Conservation (phyloP, 176 grass and related monocot species). For the Aechmea fasciata region DNA sequence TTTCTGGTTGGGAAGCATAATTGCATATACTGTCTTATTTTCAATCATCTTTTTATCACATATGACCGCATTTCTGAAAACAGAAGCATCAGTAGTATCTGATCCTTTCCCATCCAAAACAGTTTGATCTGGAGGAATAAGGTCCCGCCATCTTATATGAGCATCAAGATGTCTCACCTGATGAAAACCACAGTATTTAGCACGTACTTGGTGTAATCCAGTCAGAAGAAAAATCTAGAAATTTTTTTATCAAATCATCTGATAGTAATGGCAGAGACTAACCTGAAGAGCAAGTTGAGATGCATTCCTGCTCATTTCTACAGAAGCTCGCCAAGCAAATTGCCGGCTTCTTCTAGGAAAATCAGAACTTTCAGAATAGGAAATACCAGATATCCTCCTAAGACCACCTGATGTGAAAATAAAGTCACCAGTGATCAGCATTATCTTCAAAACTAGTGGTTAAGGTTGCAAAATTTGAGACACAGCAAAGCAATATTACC, state of each 20-base stretch:
- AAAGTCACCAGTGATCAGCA: conserved; percentile 11
- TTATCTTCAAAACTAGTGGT: conserved; percentile 1
- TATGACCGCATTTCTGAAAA: conserved; percentile 86
- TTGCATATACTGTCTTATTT: conserved; percentile 60
- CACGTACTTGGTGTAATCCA: not conserved
- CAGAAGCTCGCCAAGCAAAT: conserved; percentile 79
- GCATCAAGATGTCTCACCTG: conserved; percentile 97
- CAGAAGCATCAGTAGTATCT: conserved; percentile 48
- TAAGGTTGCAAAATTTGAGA: conserved; percentile 20
- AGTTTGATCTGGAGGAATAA: conserved; percentile 69
- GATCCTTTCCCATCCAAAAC: conserved; percentile 52
- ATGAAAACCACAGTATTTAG: conserved; percentile 13
- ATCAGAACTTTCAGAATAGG: conserved; percentile 67
- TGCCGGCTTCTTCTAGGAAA: conserved; percentile 70
- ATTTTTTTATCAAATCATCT: conserved; percentile 5
- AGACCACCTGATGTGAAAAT: conserved; percentile 50
- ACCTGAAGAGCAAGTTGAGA: conserved; percentile 93
- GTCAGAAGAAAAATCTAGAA: not conserved
- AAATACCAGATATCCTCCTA: conserved; percentile 54
- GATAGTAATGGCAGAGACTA: conserved; percentile 14
- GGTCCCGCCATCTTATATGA: conserved; percentile 91
- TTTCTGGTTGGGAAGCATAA: conserved; percentile 82
- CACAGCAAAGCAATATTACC: conserved; percentile 35
- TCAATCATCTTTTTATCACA: conserved; percentile 64
- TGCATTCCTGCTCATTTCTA: conserved; percentile 55